These are phyloP conservation scores for Iberis pinnata DNA, from an alignment of 345 rosid species.

Conservation along the genomic window DNA sequence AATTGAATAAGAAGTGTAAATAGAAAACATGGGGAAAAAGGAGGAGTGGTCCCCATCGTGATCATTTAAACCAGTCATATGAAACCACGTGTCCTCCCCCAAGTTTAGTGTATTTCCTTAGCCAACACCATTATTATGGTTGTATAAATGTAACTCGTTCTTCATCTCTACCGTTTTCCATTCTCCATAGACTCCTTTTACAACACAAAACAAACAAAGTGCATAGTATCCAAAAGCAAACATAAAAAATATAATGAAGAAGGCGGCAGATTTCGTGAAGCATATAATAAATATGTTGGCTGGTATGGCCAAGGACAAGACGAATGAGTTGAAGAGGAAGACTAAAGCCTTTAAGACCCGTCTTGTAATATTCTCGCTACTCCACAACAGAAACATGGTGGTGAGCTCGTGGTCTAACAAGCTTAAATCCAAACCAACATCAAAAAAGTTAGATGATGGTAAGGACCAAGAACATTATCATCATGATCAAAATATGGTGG, in stretches of 20 bases:
- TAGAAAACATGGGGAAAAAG: background rate
- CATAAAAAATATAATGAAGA: constrained; percentile 33
- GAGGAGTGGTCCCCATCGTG: constrained; percentile 20
- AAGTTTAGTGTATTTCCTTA: constrained; percentile 21
- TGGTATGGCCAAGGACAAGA: constrained; percentile 35
- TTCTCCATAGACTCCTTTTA: constrained; percentile 20
- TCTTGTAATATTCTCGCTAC: constrained; percentile 51
- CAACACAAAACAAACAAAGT: background rate
- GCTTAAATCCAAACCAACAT: constrained; percentile 34
- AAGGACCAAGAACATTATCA: background rate
- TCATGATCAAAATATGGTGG: constrained; percentile 24
- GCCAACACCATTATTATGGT: constrained; percentile 19
- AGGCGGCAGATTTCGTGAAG: constrained; percentile 40
- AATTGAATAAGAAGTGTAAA: background rate
- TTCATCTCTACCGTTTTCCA: constrained; percentile 22
- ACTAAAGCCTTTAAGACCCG: constrained; percentile 52
- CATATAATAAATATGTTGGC: constrained; percentile 33
- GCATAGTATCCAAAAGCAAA: background rate
- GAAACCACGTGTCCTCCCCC: constrained; percentile 5
- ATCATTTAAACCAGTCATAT: constrained; percentile 9
- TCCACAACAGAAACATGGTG: constrained; percentile 46
- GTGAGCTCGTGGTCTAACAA: constrained; percentile 46
- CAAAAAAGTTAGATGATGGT: constrained; percentile 14
- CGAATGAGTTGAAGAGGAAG: constrained; percentile 52
- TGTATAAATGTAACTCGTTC: constrained; percentile 6